Base-by-base conservation (phyloP, 2,329 filamentous ascomycete species). In the Colletotrichum acutatum region DNA sequence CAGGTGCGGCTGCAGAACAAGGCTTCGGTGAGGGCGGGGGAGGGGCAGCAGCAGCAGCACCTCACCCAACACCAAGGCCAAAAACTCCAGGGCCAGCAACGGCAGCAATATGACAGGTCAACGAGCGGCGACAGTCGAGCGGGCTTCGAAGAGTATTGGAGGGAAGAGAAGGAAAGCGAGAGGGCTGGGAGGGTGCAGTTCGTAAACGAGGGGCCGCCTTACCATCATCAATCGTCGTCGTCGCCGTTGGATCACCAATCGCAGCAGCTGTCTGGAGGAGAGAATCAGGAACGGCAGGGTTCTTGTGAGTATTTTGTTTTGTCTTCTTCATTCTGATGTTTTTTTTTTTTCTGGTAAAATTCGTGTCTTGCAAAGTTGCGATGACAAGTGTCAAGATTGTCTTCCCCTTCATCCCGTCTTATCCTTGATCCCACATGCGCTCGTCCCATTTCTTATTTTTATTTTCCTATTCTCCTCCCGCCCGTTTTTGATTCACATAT, bases 71-170 rank as follows among this genome's bases (percentile, higher is more conserved):
- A 59, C 14, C 60, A 34, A 26, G 42, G 16, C 37, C 60, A 63
- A 14, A n/a, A n/a, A n/a, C n/a, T n/a, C n/a, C 60, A 52, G 16
- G n/a, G n/a, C n/a, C 60, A 53, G 12, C 61, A 16, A 54, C 46
- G 24, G 60, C 60, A 63, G 32, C 60, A 63, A 53, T 26, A 28
- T 61, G 68, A 52, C 53, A 58, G 53, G 42, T 53, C 49, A 64
- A 30, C 16, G 28, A 30, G 63, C 53, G 74, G 74, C 63, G 71
- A 71, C 52, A 77, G 76, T 19, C 80, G 84, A 71, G 85, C 86
- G 2, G 86, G 86, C n/a, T 88, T 88, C 76, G 79, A 81, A n/a
- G 77, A 80, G 11, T 88, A 85, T 71, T 86, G 86, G 85, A 86
- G 83, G 75, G 83, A 81, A 57, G 83, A 81, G 22, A 86, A 85